Evolutionary conservation across 2,329 filamentous ascomycete species (phyloP).

Genomic region (Xylariaceae sp.): DNA sequence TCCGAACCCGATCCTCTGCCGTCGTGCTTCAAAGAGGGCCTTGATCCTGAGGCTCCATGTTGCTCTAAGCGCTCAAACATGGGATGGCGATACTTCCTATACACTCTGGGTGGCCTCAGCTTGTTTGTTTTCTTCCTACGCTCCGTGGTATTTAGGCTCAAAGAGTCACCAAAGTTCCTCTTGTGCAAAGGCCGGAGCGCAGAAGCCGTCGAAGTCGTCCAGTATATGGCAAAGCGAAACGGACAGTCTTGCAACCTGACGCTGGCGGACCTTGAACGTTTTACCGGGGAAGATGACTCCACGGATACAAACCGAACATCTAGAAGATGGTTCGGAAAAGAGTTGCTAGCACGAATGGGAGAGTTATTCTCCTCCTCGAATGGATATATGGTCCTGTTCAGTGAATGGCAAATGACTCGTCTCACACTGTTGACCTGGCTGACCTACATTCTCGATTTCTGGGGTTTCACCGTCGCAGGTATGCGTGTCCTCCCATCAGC

Average conservation of each 20-base stretch:
- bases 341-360: not conserved
- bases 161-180: constrained; percentile 44
- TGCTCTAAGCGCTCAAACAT: constrained; percentile 38
- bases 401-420: constrained; percentile 9
- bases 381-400: constrained; percentile 33
- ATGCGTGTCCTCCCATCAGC: not conserved
- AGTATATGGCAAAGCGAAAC: constrained; percentile 41
- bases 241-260: constrained; percentile 33
- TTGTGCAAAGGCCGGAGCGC: constrained; percentile 40
- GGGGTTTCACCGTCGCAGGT: constrained; percentile 13
- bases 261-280: constrained; percentile 24
- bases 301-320: constrained; percentile 12
- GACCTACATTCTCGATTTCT: constrained; percentile 16
- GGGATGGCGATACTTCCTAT: constrained; percentile 47
- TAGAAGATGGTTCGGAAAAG: constrained; percentile 13
- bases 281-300: constrained; percentile 27
- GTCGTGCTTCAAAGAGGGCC: constrained; percentile 19
- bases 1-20: constrained; percentile 20
- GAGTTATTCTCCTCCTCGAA: constrained; percentile 16
- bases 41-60: constrained; percentile 34
- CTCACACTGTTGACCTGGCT: constrained; percentile 11
- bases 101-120: constrained; percentile 41
- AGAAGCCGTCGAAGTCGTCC: constrained; percentile 44
- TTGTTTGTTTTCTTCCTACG: constrained; percentile 41
- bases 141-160: constrained; percentile 43